Base-by-base conservation (phyloP, 768 basidiomycete species). In the Megacollybia marginata region DNA sequence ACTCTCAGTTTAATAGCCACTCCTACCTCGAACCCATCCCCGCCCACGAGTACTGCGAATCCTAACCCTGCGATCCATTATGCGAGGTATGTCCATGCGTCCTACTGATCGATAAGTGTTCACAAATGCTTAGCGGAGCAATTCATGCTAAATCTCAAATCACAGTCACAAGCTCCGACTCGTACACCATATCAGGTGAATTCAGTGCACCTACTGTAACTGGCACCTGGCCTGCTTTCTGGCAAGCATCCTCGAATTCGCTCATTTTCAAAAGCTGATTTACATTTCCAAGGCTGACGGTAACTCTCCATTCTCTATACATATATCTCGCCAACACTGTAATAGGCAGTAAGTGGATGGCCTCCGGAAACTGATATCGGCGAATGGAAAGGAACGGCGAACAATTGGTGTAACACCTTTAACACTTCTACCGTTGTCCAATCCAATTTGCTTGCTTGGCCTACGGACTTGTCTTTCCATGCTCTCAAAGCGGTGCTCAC, bases 161-260 rank as follows among this genome's bases (percentile, higher is more conserved):
- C 42, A 73, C 68, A 9, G 69, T 74, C 15, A 72, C 70, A 11
- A 55, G 60, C 9, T 47, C 61, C 2, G 63, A 66, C 18, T 53
- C 57, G 10, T 74, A 69, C 44, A 69, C 70, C 1, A 59, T 74
- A 42, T 62, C 65, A 11, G 72, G 72, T 38, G 72, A 74, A 49
- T 74, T 74, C 35, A 69, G 69, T 44, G 51, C 72, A 0, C 69
- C 72, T 3, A 74, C 72, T 6, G 62, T 59, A 2, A 52, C 42
- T 20, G 72, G 69, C 35, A 72, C 71, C 2, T 73, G 72, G 72
- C 72, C 72, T 45, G 72, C 72, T 11, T 73, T 73, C 51, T 73
- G 72, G 69, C 68, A 47, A 55, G 53, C 51, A 11, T 40, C 38
- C 38, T 40, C 38, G 15, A 13, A 15, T 8, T 18, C 15, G 5